Percentiles rank a stretch among this genome's conserved stretches.
Conservation (phyloP, 202 grass and related monocot genomes). For the Panicum hallii region DNA sequence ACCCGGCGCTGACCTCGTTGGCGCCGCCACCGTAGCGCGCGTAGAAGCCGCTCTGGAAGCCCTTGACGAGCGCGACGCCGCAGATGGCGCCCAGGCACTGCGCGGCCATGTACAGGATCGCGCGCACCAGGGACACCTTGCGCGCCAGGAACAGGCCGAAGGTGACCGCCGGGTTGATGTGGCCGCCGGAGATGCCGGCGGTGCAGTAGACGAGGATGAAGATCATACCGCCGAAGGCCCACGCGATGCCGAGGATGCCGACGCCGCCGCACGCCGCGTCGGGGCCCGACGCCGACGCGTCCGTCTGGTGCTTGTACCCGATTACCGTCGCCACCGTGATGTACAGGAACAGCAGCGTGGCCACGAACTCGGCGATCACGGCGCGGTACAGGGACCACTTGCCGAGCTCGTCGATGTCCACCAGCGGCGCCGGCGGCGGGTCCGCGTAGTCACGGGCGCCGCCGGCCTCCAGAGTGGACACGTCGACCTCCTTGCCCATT, state of each 20-base stretch:
- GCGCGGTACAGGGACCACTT: conserved; percentile 86
- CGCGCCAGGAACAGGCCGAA: conserved; percentile 62
- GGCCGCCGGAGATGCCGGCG: conserved; percentile 77
- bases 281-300: not conserved
- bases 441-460: conserved; percentile 58
- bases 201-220: conserved; percentile 99
- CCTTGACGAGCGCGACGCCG: conserved; percentile 80
- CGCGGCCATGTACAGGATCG: conserved; percentile 64
- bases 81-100: conserved; percentile 81
- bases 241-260: conserved; percentile 81
- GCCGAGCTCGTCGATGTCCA: conserved; percentile 66
- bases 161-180: conserved; percentile 67
- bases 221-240: conserved; percentile 98
- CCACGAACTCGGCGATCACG: conserved; percentile 82
- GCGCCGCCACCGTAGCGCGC: conserved; percentile 64
- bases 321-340: conserved; percentile 86
- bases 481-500: conserved; percentile 74
- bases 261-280: conserved; percentile 71
- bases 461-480: conserved; percentile 41
- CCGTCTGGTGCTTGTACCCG: conserved; percentile 85
- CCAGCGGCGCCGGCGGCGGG: conserved; percentile 66
- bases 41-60: conserved; percentile 66
- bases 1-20: conserved; percentile 60
- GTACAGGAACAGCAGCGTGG: conserved; percentile 87
- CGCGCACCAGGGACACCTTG: conserved; percentile 23